Evolutionary conservation across 148 eudicot species (phyloP).

Genomic region (Agrostemma githago): DNA sequence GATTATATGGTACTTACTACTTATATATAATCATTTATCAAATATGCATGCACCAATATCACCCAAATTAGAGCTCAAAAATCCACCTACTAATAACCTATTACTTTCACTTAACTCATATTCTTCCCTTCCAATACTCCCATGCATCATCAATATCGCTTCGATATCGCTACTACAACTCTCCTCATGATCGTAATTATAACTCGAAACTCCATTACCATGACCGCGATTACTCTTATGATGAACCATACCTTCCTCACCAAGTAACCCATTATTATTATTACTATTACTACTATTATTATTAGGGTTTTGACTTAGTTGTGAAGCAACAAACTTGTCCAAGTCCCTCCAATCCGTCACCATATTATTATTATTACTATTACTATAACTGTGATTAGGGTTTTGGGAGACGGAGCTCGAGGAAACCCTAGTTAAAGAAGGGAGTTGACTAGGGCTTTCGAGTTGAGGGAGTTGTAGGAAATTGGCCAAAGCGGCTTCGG

Average conservation of each 20-base stretch:
- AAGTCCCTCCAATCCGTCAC: slow-evolving; percentile 77
- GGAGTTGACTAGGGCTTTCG: slow-evolving; percentile 58
- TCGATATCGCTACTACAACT: slow-evolving; percentile 30
- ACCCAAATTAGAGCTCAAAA: slow-evolving; percentile 43
- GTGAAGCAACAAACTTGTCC: slow-evolving; percentile 85
- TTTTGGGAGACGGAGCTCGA: slow-evolving; percentile 34
- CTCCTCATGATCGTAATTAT: slow-evolving; percentile 19
- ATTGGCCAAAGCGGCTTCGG: slow-evolving; percentile 31
- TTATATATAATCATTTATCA: slow-evolving; percentile 38
- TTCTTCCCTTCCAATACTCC: slow-evolving; percentile 23
- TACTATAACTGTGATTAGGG: slow-evolving; percentile 5
- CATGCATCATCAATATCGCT: slow-evolving; percentile 54
- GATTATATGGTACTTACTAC: not conserved
- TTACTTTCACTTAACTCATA: slow-evolving; percentile 33
- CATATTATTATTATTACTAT: slow-evolving; percentile 13
- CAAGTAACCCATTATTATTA: slow-evolving; percentile 6
- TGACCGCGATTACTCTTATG: slow-evolving; percentile 12
- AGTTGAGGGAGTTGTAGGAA: slow-evolving; percentile 77
- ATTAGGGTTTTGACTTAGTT: slow-evolving; percentile 53
- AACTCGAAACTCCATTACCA: slow-evolving; percentile 28
- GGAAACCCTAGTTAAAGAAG: slow-evolving; percentile 37
- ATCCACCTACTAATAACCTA: slow-evolving; percentile 33
- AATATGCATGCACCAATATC: slow-evolving; percentile 64
- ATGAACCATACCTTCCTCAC: not conserved
- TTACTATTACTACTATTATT: no score